phyloP scores from a whole-genome alignment of 805 yeast genomes.

The Myxozyma sirexii region DNA sequence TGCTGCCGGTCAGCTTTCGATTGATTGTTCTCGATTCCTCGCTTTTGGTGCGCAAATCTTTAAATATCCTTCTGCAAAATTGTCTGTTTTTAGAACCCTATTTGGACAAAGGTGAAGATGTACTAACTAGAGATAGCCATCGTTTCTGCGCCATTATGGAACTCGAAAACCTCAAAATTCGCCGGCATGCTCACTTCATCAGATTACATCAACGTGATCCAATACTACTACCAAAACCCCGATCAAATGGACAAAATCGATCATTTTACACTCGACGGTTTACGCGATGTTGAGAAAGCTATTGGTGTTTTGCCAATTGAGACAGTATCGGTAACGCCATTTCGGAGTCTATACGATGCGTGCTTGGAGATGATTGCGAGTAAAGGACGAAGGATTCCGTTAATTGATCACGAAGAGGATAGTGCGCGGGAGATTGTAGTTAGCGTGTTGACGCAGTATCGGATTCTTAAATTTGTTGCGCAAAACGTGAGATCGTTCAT shows the following conservation, averaged over 20 bases:
- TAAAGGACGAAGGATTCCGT: conserved; percentile 88
- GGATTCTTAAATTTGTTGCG: conserved; percentile 93
- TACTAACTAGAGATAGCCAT: conserved; percentile 49
- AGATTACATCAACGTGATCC: conserved; percentile 93
- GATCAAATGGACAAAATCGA: conserved; percentile 88
- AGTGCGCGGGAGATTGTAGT: conserved; percentile 93
- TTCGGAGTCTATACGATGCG: conserved; percentile 85
- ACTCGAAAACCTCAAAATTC: conserved; percentile 81
- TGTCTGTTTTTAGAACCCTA: conserved; percentile 42
- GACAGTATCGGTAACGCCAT: conserved; percentile 86
- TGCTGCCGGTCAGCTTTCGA: conserved; percentile 90
- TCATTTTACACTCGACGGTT: conserved; percentile 76
- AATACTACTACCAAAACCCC: conserved; percentile 84
- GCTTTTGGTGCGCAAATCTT: conserved; percentile 81
- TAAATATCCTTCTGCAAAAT: conserved; percentile 87
- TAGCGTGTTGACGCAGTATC: conserved; percentile 90
- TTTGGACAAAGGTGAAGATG: no score
- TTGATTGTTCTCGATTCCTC: conserved; percentile 92
- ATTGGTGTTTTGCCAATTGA: conserved; percentile 86
- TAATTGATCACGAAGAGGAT: conserved; percentile 91
- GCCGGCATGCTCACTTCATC: conserved; percentile 92
- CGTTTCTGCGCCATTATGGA: conserved; percentile 97
- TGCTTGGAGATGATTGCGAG: conserved; percentile 88
- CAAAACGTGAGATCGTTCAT: conserved; percentile 52
- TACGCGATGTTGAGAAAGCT: conserved; percentile 78